Evolutionary conservation across 129 eudicot genomes (phyloP).

Genomic region (sunflower (Helianthus annuus)): DNA sequence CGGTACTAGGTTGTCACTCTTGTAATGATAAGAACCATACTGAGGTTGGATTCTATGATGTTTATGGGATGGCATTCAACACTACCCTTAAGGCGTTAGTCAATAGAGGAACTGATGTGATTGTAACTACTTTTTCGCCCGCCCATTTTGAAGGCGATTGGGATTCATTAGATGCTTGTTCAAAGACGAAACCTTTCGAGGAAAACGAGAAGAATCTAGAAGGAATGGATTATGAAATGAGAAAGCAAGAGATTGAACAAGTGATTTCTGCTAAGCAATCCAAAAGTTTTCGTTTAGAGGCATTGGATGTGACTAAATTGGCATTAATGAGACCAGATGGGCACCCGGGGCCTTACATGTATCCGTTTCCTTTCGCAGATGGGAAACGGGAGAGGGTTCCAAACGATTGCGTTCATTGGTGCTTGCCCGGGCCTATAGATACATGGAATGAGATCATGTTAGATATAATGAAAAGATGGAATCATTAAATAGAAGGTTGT

Average conservation of each 20-base stretch:
- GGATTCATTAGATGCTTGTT: constrained; percentile 88
- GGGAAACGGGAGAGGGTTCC: constrained; percentile 66
- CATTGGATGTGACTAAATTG: constrained; percentile 72
- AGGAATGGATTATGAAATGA: constrained; percentile 81
- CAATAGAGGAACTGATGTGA: constrained; percentile 48
- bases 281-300: constrained; percentile 50
- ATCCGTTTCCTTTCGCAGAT: constrained; percentile 82
- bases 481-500: constrained; percentile 3
- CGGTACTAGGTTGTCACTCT: constrained; percentile 69
- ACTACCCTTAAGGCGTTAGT: constrained; percentile 58
- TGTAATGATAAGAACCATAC: constrained; percentile 50
- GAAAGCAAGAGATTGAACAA: constrained; percentile 56
- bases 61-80: constrained; percentile 69
- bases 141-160: constrained; percentile 97
- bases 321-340: constrained; percentile 86
- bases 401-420: constrained; percentile 97
- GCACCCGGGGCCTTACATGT: constrained; percentile 91
- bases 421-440: constrained; percentile 91
- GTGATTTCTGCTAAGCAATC: constrained; percentile 49
- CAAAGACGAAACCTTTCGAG: constrained; percentile 67
- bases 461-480: constrained; percentile 73
- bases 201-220: constrained; percentile 55
- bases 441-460: constrained; percentile 96
- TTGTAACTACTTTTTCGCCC: constrained; percentile 82
- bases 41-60: constrained; percentile 82